These are phyloP conservation scores for Leccinum longicurvipes DNA, from an alignment of 768 basidiomycete species.

Conservation along the genomic window DNA sequence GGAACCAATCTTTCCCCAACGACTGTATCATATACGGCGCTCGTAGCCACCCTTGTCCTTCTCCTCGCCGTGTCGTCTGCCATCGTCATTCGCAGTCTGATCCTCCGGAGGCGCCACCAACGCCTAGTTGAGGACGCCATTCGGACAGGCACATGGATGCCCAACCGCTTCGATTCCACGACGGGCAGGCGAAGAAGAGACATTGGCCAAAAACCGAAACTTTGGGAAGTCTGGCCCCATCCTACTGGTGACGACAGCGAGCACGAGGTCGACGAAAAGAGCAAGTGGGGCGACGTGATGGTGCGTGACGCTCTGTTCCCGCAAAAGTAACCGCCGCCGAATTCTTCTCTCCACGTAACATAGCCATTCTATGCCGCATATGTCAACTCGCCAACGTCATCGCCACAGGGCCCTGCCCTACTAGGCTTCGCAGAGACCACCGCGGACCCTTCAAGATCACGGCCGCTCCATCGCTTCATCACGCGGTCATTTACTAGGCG, in stretches of 20 bases:
- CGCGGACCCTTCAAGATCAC: slow-evolving; percentile 4
- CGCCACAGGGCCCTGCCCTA: not conserved
- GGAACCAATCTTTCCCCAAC: slow-evolving; percentile 1
- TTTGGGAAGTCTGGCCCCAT: slow-evolving; percentile 30
- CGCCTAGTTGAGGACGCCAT: slow-evolving; percentile 61
- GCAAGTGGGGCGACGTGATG: slow-evolving; percentile 29
- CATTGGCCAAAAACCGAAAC: slow-evolving; percentile 29
- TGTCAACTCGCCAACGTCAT: slow-evolving; percentile 10
- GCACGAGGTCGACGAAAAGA: slow-evolving; percentile 15
- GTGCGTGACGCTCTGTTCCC: slow-evolving; percentile 10
- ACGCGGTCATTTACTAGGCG: slow-evolving; percentile 16
- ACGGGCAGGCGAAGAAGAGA: slow-evolving; percentile 23
- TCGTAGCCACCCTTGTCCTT: slow-evolving; percentile 61
- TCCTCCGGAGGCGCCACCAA: slow-evolving; percentile 61
- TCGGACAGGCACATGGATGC: slow-evolving; percentile 58
- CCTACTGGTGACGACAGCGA: slow-evolving; percentile 8
- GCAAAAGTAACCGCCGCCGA: not conserved
- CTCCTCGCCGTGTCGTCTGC: slow-evolving; percentile 65
- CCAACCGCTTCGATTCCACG: slow-evolving; percentile 20
- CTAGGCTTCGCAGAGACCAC: not conserved
- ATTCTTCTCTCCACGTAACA: not conserved
- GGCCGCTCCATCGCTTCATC: slow-evolving; percentile 8
- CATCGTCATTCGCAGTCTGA: slow-evolving; percentile 60
- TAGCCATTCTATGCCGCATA: slow-evolving; percentile 27
- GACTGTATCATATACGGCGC: slow-evolving; percentile 39